phyloP scores from a whole-genome alignment of 2,329 filamentous ascomycete genomes.

The Ophiostoma ulmi region DNA sequence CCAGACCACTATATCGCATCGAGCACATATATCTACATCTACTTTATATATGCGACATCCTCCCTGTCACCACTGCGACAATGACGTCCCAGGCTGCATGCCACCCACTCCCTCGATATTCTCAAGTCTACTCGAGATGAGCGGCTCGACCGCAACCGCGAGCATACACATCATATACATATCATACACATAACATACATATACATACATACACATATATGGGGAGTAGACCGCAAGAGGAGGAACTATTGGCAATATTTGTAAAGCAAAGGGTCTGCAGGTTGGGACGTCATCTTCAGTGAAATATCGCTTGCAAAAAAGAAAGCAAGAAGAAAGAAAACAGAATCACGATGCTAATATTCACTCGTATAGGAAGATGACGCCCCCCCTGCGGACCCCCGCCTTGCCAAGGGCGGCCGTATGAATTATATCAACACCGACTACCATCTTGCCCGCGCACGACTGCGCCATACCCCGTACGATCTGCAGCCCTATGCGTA shows the following conservation, averaged over 20 bases:
- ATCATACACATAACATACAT: conserved; percentile 14
- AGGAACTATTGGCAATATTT: conserved; percentile 19
- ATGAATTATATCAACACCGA: conserved; percentile 64
- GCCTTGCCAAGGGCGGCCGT: conserved; percentile 64
- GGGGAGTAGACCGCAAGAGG: conserved; percentile 25
- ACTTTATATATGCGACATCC: conserved; percentile 10
- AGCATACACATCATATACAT: no score
- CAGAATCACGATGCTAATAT: conserved; percentile 48
- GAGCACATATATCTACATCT: not conserved
- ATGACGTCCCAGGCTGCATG: not conserved
- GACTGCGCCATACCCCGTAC: conserved; percentile 67
- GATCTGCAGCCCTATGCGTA: conserved; percentile 75
- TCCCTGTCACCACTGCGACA: not conserved
- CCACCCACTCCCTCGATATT: not conserved
- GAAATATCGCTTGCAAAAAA: not conserved
- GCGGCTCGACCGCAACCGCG: not conserved
- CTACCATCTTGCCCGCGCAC: conserved; percentile 66
- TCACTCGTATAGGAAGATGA: conserved; percentile 64
- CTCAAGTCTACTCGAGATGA: not conserved
- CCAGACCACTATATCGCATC: not conserved
- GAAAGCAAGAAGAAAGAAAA: conserved; percentile 7
- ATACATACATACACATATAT: conserved; percentile 24
- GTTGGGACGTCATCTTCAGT: conserved; percentile 57
- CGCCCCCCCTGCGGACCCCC: conserved; percentile 73
- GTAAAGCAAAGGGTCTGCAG: conserved; percentile 29